Evolutionary conservation across 768 basidiomycete species (phyloP), one percentile per base, ranked within the genome.

Genomic region (Exsudoporus frostii): DNA sequence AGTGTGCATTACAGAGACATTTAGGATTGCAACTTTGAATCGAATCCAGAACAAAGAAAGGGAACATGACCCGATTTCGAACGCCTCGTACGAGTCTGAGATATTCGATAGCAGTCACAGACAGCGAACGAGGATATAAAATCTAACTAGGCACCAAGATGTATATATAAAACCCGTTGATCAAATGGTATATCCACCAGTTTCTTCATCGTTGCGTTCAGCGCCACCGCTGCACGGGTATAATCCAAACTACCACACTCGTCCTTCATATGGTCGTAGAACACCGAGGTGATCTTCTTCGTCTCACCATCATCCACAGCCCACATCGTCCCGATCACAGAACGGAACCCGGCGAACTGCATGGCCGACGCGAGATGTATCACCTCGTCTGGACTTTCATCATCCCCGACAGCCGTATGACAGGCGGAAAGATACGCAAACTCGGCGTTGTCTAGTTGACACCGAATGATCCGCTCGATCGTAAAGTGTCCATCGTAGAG

Each of bases 361-460:
- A 50, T 48, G 7, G 45, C 45, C 33, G 45, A 50, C 15, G 43
- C 24, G 5, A 50, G 43, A 25, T 48, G 49, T 15, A 49, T 45
- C 38, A 37, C 41, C 29, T 54, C 53, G 10, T 50, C 47, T 7
- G 51, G 36, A 45, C 56, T 46, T 55, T 63, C 36, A 49, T 55
- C 43, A 48, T 49, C 38, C 13, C 39, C 29, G 15, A 43, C 48
- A 39, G 40, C 24, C 20, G 40, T 49, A 10, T 49, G 38, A 24
- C 66, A 69, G 0, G 65, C 62, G 7, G 64, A 70, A 17, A 68
- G 43, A 15, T 54, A 62, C 6, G 61, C 60, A 20, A 62, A 58
- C 29, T 62, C 53, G 1, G 57, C 13, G 8, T 59, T 42, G 15
- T 44, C 13, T 3, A 61, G 27, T 0, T 50, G 22, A 8, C 44